Base-by-base conservation (phyloP, 192 early-diverging fungal species). In the Coemansia sp. region DNA sequence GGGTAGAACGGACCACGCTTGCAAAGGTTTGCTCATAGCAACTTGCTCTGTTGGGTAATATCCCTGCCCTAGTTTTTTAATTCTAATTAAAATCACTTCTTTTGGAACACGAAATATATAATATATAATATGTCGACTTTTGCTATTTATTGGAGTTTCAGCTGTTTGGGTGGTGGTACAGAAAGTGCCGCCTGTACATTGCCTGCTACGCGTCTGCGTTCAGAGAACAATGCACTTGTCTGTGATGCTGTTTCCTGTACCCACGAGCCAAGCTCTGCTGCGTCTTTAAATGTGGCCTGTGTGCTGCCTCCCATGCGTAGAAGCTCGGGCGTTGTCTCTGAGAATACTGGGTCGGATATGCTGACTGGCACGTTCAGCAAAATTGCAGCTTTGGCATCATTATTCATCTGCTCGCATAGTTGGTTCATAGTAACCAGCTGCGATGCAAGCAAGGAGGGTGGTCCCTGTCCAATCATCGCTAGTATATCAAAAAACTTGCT, bases 391-490 rank as follows among this genome's bases (percentile, higher is more conserved):
- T 50, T 30, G 17, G 79, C 70, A 27, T 66, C 70, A 10, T 61
- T 33, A 27, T 50, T 39, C 79, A 81, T 81, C 63, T 81, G 73
- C 57, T 81, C 66, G 52, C 79, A 81, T 25, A 72, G 63, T 54
- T 81, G 79, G 21, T 67, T 53, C 79, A 81, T 76, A 56, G 46
- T 67, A 23, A 73, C 74, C 20, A 81, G 73, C 58, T 81, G 79
- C 6, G 79, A 73, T 20, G 79, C 70, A 22, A 81, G 79, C 50
- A 81, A 58, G n/a, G 79, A 81, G 3, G 79, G 79, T 23, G 79
- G 79, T 0, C 79, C 79, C 50, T 75, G 79, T 10, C 79, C 79
- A 51, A 81, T 73, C 74, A 75, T 62, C 6, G 65, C 79, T 32
- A 81, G 67, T 24, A 74, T 70, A n/a, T 72, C 70, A 54, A 81